Base-by-base conservation (phyloP, 345 rosid genomes). In the Citrus sinensis region DNA sequence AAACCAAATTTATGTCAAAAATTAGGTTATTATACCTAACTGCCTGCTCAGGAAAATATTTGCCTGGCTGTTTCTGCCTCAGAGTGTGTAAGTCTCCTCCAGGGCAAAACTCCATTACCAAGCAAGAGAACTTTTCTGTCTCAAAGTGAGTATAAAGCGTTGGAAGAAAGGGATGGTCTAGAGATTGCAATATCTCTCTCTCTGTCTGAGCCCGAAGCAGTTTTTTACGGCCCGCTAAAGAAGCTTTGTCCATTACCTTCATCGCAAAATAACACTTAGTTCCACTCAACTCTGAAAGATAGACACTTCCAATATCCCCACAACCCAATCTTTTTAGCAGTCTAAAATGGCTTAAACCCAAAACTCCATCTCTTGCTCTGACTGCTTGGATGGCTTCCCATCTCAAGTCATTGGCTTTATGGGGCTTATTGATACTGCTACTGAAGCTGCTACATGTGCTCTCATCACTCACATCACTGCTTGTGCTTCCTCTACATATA, bases 211-310 rank as follows among this genome's bases (percentile, higher is more conserved):
- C 98, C 30, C 98, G 89, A 80, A 91, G 93, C 73, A 94, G 90
- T 89, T 92, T 94, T 86, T 94, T 92, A 51, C 97, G 94, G 72
- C 92, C 88, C 0, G 94, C 98, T 74, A 94, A 87, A 78, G 97
- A 91, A 54, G 91, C 92, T 87, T 94, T 92, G 78, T 94, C 98
- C 98, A 94, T 94, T 39, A 94, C 98, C 85, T 94, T 94, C 97
- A 91, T 92, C 5, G 97, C 98, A 81, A 94, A 92, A 82, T 88
- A 86, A 83, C 98, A 89, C 79, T 87, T 92, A 0, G 92, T 94
- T 84, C 98, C 98, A 74, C 89, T 90, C 82, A 94, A 87, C 90
- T 92, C 98, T 4, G 97, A 92, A 72, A 94, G 89, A 83, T 94
- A 90, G 55, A 94, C 98, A 80, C 98, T 94, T 67, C 98, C 98